Evolutionary conservation across 257 asterid species (phyloP).

Genomic region (Striga asiatica): DNA sequence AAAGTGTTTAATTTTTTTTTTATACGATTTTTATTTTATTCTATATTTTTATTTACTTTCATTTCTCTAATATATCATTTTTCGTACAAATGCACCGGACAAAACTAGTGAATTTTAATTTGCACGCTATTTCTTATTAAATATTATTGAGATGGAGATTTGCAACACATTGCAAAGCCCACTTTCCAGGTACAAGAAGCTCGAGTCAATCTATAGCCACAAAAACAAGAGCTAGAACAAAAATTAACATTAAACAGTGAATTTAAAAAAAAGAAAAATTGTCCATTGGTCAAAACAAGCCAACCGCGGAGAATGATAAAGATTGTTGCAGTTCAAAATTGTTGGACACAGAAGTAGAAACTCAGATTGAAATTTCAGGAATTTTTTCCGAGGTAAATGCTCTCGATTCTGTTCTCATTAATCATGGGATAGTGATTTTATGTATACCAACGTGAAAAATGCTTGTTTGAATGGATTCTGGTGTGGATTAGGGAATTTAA

Average conservation of each 20-base stretch:
- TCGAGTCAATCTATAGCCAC: too few relatives aligned
- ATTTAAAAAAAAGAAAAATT: too few relatives aligned
- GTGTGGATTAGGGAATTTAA: not conserved
- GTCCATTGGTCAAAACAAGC: not conserved
- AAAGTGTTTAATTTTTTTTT: too few relatives aligned
- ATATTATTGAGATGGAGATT: too few relatives aligned
- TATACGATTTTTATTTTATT: too few relatives aligned
- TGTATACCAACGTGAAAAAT: not conserved
- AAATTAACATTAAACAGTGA: not conserved
- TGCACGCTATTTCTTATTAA: too few relatives aligned
- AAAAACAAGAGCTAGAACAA: not conserved
- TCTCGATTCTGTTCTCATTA: conserved; percentile 1
- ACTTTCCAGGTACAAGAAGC: too few relatives aligned
- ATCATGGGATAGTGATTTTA: not conserved
- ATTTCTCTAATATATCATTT: too few relatives aligned
- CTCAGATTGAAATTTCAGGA: conserved; percentile 1
- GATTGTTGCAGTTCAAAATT: not conserved
- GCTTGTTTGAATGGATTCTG: not conserved
- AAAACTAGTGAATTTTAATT: too few relatives aligned
- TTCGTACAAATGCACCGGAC: too few relatives aligned
- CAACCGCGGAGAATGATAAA: not conserved
- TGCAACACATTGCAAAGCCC: too few relatives aligned
- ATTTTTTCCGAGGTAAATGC: conserved; percentile 14
- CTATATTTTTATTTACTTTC: too few relatives aligned
- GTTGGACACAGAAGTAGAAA: not conserved